phyloP scores from a whole-genome alignment of 1,284 basidiomycete genomes.

The Tilletia caries region DNA sequence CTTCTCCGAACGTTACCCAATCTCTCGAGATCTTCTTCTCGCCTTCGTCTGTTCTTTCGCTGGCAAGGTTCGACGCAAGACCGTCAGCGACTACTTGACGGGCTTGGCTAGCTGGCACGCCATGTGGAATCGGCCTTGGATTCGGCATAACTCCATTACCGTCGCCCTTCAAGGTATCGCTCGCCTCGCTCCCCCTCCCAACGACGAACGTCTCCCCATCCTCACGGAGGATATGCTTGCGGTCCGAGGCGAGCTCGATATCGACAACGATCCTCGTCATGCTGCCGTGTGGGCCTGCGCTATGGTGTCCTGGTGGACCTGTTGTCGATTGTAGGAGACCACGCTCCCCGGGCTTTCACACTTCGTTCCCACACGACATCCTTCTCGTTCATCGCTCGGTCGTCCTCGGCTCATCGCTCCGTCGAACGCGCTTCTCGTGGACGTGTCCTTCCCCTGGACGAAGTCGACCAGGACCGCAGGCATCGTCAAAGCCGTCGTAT shows the following conservation, averaged over 20 bases:
- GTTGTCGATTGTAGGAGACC: neutral
- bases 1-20: neutral
- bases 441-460: neutral
- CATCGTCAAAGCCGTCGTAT: neutral
- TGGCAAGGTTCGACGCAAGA: neutral
- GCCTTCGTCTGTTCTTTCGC: neutral
- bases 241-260: neutral
- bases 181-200: neutral
- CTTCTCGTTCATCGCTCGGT: neutral
- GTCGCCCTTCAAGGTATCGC: neutral
- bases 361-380: neutral
- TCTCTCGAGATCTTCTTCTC: neutral
- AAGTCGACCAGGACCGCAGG: neutral
- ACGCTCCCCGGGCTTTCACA: neutral
- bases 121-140: neutral
- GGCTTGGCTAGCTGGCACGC: neutral
- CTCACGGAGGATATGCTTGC: neutral
- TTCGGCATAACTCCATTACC: neutral
- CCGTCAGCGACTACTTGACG: neutral
- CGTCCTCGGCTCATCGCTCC: neutral
- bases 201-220: neutral
- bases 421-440: neutral
- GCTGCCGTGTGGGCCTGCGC: constrained; percentile 5
- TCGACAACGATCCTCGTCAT: neutral
- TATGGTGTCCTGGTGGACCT: neutral